Conservation (phyloP, 2,329 filamentous ascomycete species). For the Epichloe coenophiala region DNA sequence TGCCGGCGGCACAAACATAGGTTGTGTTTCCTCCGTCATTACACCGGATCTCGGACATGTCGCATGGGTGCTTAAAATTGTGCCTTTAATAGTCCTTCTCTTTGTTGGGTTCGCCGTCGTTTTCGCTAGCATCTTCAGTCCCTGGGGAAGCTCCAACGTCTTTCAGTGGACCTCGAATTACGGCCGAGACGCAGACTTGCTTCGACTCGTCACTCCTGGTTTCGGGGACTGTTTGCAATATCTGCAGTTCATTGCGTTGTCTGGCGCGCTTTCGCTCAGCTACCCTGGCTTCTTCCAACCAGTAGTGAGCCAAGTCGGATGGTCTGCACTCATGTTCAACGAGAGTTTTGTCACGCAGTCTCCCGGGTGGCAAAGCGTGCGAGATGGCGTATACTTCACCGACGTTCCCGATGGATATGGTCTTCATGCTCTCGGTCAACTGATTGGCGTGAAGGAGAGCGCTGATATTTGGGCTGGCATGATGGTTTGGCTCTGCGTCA, state of each 20-base stretch:
- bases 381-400: conserved; percentile 77
- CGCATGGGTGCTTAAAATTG: conserved; percentile 54
- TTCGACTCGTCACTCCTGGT: conserved; percentile 85
- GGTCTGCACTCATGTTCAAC: conserved; percentile 90
- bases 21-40: conserved; percentile 68
- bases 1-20: conserved; percentile 45
- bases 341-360: conserved; percentile 67
- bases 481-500: conserved; percentile 77
- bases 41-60: conserved; percentile 71
- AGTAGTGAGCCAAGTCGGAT: conserved; percentile 71
- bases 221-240: conserved; percentile 97
- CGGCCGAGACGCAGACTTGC: conserved; percentile 79
- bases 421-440: conserved; percentile 63
- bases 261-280: conserved; percentile 71
- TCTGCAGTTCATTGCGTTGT: conserved; percentile 82
- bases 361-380: conserved; percentile 49
- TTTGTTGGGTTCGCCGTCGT: conserved; percentile 72
- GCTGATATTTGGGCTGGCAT: conserved; percentile 88
- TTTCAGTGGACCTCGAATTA: conserved; percentile 99
- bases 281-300: conserved; percentile 96
- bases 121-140: conserved; percentile 75
- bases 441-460: conserved; percentile 63
- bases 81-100: conserved; percentile 67
- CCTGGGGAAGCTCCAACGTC: conserved; percentile 81
- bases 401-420: conserved; percentile 75